phyloP scores from a whole-genome alignment of 2,329 filamentous ascomycete genomes.

The Neofusicoccum laricinum region DNA sequence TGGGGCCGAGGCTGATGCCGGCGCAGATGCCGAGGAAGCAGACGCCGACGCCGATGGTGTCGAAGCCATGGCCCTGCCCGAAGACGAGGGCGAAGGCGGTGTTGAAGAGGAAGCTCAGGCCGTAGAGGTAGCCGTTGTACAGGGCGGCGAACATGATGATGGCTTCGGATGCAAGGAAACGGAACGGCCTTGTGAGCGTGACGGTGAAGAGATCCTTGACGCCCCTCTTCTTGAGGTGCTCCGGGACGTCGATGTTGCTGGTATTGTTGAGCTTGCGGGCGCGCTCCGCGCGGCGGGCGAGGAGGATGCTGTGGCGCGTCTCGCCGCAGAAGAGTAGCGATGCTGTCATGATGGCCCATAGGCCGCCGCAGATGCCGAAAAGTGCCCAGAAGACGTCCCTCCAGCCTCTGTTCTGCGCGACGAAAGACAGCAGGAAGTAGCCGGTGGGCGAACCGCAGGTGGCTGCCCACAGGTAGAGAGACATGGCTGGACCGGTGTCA shows the following conservation, averaged over 20 bases:
- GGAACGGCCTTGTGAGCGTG: slow-evolving; percentile 46
- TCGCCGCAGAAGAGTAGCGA: slow-evolving; percentile 40
- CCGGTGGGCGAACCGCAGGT: slow-evolving; percentile 46
- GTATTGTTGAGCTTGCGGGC: slow-evolving; percentile 25
- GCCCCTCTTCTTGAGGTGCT: slow-evolving; percentile 38
- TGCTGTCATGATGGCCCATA: slow-evolving; percentile 43
- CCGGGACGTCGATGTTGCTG: slow-evolving; percentile 32
- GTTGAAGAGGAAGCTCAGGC: slow-evolving; percentile 50
- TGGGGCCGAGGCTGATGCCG: slow-evolving; percentile 43
- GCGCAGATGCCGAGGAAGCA: slow-evolving; percentile 40
- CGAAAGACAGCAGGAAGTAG: slow-evolving; percentile 46
- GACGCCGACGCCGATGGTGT: slow-evolving; percentile 39
- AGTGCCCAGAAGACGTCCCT: slow-evolving; percentile 46
- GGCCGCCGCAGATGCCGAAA: slow-evolving; percentile 43
- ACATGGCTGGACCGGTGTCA: slow-evolving; percentile 42
- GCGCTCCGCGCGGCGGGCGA: slow-evolving; percentile 36
- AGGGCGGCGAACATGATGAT: slow-evolving; percentile 49
- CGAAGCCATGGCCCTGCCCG: slow-evolving; percentile 43
- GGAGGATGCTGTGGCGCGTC: slow-evolving; percentile 45
- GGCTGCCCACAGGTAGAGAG: slow-evolving; percentile 46
- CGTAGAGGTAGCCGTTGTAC: slow-evolving; percentile 51
- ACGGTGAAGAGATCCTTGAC: slow-evolving; percentile 40
- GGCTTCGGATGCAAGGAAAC: slow-evolving; percentile 46
- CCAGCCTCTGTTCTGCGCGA: slow-evolving; percentile 45
- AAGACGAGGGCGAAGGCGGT: slow-evolving; percentile 51